phyloP scores from a whole-genome alignment of 129 eudicot genomes.

The Lactuca saligna region DNA sequence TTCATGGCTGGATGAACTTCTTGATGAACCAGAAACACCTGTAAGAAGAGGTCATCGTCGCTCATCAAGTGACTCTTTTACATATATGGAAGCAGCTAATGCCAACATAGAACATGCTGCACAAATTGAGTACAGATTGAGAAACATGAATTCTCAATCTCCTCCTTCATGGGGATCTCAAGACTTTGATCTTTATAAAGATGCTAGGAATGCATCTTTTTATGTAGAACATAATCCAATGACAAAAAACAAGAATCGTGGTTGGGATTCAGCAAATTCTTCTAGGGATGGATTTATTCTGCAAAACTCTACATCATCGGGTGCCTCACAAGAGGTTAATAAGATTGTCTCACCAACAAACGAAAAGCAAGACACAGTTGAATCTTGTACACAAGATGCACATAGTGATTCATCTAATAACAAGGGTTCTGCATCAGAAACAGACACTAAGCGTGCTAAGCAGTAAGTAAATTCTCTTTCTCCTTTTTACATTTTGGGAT shows the following conservation, averaged over 20 bases:
- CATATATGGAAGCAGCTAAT: conserved; percentile 58
- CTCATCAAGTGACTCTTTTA: conserved; percentile 88
- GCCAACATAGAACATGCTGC: conserved; percentile 46
- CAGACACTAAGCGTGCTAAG: conserved; percentile 75
- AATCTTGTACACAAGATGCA: conserved; percentile 46
- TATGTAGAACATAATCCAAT: conserved; percentile 36
- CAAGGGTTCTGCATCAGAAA: conserved; percentile 53
- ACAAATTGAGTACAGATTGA: conserved; percentile 50
- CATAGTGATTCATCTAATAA: conserved; percentile 53
- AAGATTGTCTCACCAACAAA: conserved; percentile 38
- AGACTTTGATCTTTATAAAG: conserved; percentile 50
- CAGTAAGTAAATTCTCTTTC: conserved; percentile 52
- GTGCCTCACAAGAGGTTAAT: conserved; percentile 47
- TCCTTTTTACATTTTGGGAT: conserved; percentile 1
- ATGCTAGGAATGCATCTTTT: conserved; percentile 38
- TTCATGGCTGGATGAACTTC: conserved; percentile 89
- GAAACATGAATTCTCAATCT: conserved; percentile 34
- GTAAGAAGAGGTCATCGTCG: conserved; percentile 81
- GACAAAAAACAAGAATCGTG: conserved; percentile 38
- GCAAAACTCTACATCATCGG: conserved; percentile 26
- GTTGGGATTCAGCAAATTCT: conserved; percentile 47
- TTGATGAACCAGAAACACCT: conserved; percentile 85
- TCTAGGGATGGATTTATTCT: background rate
- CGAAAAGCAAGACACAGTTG: conserved; percentile 58
- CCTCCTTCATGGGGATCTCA: conserved; percentile 65